Percentiles rank a stretch among this genome's conserved stretches.
Evolutionary conservation across 1,284 basidiomycete species (phyloP).

Genomic region (Schizophyllum amplum): DNA sequence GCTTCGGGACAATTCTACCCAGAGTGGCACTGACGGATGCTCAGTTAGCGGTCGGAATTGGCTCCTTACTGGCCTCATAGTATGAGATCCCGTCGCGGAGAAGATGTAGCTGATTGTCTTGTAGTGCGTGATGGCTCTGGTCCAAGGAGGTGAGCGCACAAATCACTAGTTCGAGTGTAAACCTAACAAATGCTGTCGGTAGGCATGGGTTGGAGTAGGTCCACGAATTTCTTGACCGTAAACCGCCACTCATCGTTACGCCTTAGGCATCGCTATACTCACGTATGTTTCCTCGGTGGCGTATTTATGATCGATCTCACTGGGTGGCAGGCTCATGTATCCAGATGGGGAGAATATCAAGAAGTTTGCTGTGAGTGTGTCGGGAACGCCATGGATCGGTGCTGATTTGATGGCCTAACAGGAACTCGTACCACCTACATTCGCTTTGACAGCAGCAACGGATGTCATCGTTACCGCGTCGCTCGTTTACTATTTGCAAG

Average conservation of each 20-base stretch:
- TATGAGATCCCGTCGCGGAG: not conserved
- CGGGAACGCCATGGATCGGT: not conserved
- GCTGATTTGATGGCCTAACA: not conserved
- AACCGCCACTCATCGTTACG: not conserved
- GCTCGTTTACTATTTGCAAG: conserved; percentile 3
- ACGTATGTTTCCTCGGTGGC: not conserved
- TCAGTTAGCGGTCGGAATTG: not conserved
- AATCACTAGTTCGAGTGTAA: no score
- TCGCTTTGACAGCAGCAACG: conserved; percentile 2
- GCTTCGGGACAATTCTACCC: not conserved
- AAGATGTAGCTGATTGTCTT: not conserved
- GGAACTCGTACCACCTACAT: not conserved
- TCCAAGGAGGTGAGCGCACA: not conserved
- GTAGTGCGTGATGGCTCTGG: not conserved
- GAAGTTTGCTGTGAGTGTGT: not conserved
- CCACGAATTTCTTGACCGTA: not conserved
- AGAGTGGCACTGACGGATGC: not conserved
- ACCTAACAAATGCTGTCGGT: no score
- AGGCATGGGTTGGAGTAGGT: not conserved
- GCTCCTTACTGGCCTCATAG: not conserved
- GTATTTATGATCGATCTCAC: no score
- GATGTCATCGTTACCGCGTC: conserved; percentile 2
- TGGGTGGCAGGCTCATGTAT: not conserved
- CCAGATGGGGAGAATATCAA: not conserved
- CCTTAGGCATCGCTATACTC: not conserved